Base-by-base conservation (phyloP, 371 early-diverging fungal species). In the Rhizopus delemar region DNA sequence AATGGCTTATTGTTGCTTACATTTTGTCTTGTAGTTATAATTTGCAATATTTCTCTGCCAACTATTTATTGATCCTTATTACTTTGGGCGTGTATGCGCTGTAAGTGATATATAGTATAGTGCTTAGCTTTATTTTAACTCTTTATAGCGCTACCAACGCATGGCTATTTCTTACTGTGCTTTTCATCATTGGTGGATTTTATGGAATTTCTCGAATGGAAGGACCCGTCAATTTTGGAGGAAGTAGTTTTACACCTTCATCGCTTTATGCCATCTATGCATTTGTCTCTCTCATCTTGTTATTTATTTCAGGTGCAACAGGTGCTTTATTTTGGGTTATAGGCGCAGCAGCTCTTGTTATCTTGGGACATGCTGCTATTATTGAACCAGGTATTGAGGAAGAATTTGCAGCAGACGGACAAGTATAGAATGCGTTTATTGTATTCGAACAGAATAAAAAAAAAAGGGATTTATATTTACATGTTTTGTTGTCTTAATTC, bases 251-350 rank as follows among this genome's bases (percentile, higher is more conserved):
- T 32, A 77, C 81, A 22, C 65, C 77, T 11, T 73, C 82, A 12
- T 75, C 86, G 29, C 60, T 86, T 57, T 83, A 85, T 69, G 74
- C 73, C 16, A 61, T 55, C 16, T 77, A 87, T 56, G 76, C 75
- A 41, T 64, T 65, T 46, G 60, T 78, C 34, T 77, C 87, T 6
- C 63, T 87, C 38, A 48, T 83, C 29, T 62, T 88, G 35, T 71
- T 88, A 45, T 77, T 83, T 50, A 73, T 88, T 61, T 85, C 85
- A 33, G 85, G 85, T 5, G 80, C 85, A 43, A 80, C 86, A 5
- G 83, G 85, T 12, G 78, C 82, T 28, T 71, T 88, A 39, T 87
- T 88, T 46, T 88, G 87, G 87, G 81, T 87, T 57, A 71, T 86
- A 58, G 86, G 85, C 50, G 87, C 86, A 38, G 83, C 84, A 51